Evolutionary conservation across 1,139 yeast species (phyloP), one percentile per base, ranked within the genome.

Genomic region (Pichia sp.): DNA sequence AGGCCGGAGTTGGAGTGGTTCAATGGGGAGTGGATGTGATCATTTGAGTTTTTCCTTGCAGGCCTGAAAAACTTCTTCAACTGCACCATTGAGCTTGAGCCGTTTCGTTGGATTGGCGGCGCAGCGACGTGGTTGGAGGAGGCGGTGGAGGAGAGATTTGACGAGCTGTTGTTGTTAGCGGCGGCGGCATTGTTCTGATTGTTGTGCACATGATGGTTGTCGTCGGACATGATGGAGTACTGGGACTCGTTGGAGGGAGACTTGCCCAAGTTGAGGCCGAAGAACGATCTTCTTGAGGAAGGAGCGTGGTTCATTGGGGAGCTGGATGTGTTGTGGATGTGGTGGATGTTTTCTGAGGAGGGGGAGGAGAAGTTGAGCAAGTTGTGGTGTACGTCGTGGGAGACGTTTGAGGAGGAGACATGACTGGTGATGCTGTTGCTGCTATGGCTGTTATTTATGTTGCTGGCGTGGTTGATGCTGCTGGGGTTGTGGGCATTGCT

Each of bases 31-130:
- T 45, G 56, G 26, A 15, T 56, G 31, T 54, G 57, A 29, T 52
- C 54, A 40, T 51, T 49, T 11, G 62, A 62, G 42, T 59, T 61
- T 54, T 64, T 67, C 51, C 65, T 68, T n/a, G 63, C 57, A 11
- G 72, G 72, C 54, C 73, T 63, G 55, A 70, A 70, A 52, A 70
- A 70, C 56, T 71, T 63, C 53, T 70, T 70, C 57, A 70, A 60
- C 46, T 70, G 72, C 45, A 67, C 69, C 72, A 70, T 76, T 69
- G 72, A 67, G 62, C 59, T 76, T 68, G 72, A 67, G 62, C 60
- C 77, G 73, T 59, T 76, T 66, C 64, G 69, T 30, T 57, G 50
- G 19, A 57, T 57, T 15, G 57, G 53, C 13, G 61, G 61, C 2
- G 57, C 56, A 16, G 46, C 10, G 8, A 31, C 38, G n/a, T 36